A percentile compares a stretch with the other conserved stretches of the same genome.
These are phyloP conservation scores for Rugosomyces carneus DNA, from an alignment of 1,284 basidiomycete genomes.

Conservation along the genomic window DNA sequence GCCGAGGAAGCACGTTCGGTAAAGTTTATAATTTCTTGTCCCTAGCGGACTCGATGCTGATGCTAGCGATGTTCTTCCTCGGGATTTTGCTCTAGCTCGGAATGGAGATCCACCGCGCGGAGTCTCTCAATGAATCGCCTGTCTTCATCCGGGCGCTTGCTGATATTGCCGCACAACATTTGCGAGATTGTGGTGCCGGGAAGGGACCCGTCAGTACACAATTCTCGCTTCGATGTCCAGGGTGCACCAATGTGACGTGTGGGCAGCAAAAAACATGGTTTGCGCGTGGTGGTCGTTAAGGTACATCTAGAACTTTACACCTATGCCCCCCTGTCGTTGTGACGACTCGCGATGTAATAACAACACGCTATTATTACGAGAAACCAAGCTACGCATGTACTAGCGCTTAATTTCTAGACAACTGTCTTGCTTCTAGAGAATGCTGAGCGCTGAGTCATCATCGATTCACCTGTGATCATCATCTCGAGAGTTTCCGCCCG, in stretches of 20 bases:
- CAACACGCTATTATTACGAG: no score
- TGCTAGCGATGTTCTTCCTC: no score
- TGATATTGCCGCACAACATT: constrained; percentile 84
- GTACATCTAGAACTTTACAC: no score
- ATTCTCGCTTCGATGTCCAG: constrained; percentile 86
- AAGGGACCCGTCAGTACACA: constrained; percentile 72
- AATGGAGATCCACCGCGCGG: constrained; percentile 86
- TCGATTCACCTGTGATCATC: not conserved
- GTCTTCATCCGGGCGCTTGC: constrained; percentile 96
- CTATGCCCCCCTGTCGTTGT: no score
- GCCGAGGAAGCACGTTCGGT: constrained; percentile 88
- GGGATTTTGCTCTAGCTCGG: constrained; percentile 86
- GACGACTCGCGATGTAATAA: no score
- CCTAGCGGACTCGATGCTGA: no score
- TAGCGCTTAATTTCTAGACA: no score
- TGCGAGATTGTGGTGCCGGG: constrained; percentile 55
- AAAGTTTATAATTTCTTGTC: constrained; percentile 23
- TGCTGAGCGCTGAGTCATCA: constrained; percentile 18
- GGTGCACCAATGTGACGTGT: constrained; percentile 88
- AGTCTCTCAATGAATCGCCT: constrained; percentile 96
- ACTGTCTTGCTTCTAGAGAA: no score
- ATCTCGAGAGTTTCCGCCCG: not conserved
- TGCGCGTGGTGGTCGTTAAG: constrained; percentile 43
- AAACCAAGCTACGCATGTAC: no score
- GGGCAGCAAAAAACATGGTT: constrained; percentile 89